These are phyloP conservation scores for Nidularia pulvinata DNA, from an alignment of 768 basidiomycete species.

Conservation along the genomic window DNA sequence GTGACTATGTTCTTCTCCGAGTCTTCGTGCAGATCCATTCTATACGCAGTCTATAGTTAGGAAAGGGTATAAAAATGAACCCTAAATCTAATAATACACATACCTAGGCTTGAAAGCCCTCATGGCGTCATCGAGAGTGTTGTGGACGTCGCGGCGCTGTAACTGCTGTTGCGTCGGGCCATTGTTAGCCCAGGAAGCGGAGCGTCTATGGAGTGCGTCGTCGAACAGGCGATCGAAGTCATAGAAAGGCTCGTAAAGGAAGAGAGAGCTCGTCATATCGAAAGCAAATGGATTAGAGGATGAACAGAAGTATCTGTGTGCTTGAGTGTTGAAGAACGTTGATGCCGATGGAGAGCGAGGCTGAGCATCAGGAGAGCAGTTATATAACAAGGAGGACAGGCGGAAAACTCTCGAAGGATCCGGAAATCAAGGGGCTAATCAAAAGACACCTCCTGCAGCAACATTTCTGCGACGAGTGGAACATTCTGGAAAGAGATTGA, in stretches of 20 bases:
- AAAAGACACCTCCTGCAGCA: too few relatives aligned
- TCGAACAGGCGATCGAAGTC: not conserved
- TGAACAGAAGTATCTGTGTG: too few relatives aligned
- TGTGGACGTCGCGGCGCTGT: not conserved
- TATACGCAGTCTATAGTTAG: constrained; percentile 10
- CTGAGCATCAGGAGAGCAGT: too few relatives aligned
- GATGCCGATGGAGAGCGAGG: too few relatives aligned
- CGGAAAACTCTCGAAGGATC: too few relatives aligned
- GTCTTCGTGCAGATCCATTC: constrained; percentile 59
- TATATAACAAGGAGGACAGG: too few relatives aligned
- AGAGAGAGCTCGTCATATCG: not conserved
- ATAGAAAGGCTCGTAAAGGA: not conserved
- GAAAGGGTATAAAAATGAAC: not conserved
- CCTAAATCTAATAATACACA: not conserved
- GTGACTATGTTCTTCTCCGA: constrained; percentile 43
- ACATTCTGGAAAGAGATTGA: too few relatives aligned
- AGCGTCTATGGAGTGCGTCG: not conserved
- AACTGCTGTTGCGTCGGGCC: not conserved
- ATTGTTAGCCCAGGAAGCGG: not conserved
- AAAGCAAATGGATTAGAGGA: too few relatives aligned
- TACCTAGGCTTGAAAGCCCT: not conserved
- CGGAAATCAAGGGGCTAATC: too few relatives aligned
- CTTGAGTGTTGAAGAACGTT: too few relatives aligned
- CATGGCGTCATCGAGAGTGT: not conserved
- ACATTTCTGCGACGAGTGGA: too few relatives aligned